A percentile compares a stretch with the other conserved stretches of the same genome.
These are phyloP conservation scores for Mucor sp. DNA, from an alignment of 371 early-diverging fungal genomes.

Conservation along the genomic window DNA sequence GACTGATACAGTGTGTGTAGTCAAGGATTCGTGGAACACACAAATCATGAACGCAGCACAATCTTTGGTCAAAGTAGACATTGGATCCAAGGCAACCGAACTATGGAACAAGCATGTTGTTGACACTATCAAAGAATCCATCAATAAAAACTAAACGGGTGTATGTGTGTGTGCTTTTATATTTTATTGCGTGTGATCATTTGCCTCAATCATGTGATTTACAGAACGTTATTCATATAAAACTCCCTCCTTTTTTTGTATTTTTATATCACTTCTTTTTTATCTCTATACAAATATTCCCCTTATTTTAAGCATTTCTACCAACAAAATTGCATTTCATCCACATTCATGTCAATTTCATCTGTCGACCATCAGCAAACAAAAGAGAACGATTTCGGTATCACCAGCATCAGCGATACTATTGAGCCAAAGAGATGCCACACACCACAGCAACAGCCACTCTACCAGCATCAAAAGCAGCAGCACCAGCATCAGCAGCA, in stretches of 20 bases:
- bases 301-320: not conserved
- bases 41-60: conserved; percentile 45
- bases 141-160: not conserved
- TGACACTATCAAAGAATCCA: conserved; percentile 16
- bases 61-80: conserved; percentile 35
- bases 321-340: not conserved
- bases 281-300: not conserved
- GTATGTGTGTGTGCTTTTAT: too few species aligned
- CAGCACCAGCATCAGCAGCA: not conserved
- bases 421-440: not conserved
- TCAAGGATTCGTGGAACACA: conserved; percentile 44
- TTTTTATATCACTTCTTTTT: conserved; percentile 2
- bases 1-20: conserved; percentile 15
- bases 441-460: not conserved
- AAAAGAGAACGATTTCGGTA: conserved; percentile 37
- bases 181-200: conserved; percentile 5
- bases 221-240: not conserved
- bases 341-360: not conserved
- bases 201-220: conserved; percentile 9
- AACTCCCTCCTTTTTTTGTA: not conserved
- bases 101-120: conserved; percentile 35
- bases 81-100: conserved; percentile 25
- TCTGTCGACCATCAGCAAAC: not conserved
- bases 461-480: not conserved
- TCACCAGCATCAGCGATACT: conserved; percentile 36